Base-by-base conservation (phyloP, 495 filamentous ascomycete species). In the Penicillium odoratum region DNA sequence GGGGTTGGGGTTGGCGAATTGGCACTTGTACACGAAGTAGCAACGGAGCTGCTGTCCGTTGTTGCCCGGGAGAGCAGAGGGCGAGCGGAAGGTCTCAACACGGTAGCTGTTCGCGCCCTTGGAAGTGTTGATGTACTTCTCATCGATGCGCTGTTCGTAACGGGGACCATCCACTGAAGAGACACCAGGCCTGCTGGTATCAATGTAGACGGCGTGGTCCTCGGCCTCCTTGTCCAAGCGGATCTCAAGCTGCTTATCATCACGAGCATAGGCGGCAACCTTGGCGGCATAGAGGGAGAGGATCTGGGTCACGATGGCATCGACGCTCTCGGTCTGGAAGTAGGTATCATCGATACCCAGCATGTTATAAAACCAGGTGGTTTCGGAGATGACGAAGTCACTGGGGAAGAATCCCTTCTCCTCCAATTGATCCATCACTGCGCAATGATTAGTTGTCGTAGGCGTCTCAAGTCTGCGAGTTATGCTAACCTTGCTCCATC, bases 291-390 rank as follows among this genome's bases (percentile, higher is more conserved):
- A 98, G 31, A 98, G 83, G 13, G 93, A 97, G 49, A 92, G 93
- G 60, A 98, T 91, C 69, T 97, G 89, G 66, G 88, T 96, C 57
- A 91, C 88, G 60, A 98, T 93, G 49, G 89, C 90, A 43, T 92
- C 89, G 26, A 86, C 88, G 3, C 83, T 83, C 76, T 98, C 94
- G 36, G 91, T 90, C 70, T 96, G 89, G 80, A 98, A 98, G 76
- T 98, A 98, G 78, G 96, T 93, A 74, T 98, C 94, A 73, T 98
- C 94, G 66, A 98, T 98, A 51, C 94, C 95, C 13, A 98, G 83
- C 70, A 92, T 88, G 63, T 94, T 89, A 77, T 98, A 98, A 81
- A 98, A 98, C 95, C 94, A 98, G 16, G 82, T 81, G 31, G 91
- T 90, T 74, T 98, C 92, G 3, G 85, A 82, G 55, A 92, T 85